Base-by-base conservation (phyloP, 192 early-diverging fungal genomes). In the Backusella morwellensis region DNA sequence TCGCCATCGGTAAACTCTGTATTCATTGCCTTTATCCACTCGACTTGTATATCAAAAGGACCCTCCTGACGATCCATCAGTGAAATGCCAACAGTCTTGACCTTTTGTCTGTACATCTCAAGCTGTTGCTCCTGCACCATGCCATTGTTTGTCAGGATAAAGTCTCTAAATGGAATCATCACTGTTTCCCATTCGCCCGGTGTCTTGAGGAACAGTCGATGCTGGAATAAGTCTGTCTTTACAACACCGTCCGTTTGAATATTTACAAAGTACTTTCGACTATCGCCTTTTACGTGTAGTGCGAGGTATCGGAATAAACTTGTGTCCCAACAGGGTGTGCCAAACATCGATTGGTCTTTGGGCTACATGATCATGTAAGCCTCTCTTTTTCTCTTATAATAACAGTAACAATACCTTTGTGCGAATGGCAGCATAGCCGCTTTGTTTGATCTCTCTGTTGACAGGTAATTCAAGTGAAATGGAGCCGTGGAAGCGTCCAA, bases 151-250 rank as follows among this genome's bases (percentile, higher is more conserved):
- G 97, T 99, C 44, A 97, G 83, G 34, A 97, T 93, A 81, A 99
- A 99, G 80, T 95, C 94, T 54, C 90, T 88, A 82, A 97, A 97
- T 17, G 97, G 97, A 50, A 99, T 93, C 83, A 97, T 86, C 35
- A 96, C 87, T 29, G 88, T 93, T 86, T 99, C 96, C 96, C 96
- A 99, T 78, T 92, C 87, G 2, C 96, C 96, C 3, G 96, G 96
- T 4, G 85, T 93, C 68, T 92, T 86, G 56, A 97, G 89, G 75
- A 95, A 94, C 72, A 99, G 73, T 66, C 97, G 88, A 83, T 99
- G 97, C 81, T 99, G 97, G 86, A 94, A 97, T 29, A 97, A 87
- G 83, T 96, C 93, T 0, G 95, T 92, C 41, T 89, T 92, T 56
- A 94, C 90, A 19, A 97, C 81, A 29, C 90, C 90, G 73, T 96